Percentiles rank a stretch among this genome's conserved stretches.
These are phyloP conservation scores for Russula virescens DNA, from an alignment of 768 basidiomycete species.

Conservation along the genomic window DNA sequence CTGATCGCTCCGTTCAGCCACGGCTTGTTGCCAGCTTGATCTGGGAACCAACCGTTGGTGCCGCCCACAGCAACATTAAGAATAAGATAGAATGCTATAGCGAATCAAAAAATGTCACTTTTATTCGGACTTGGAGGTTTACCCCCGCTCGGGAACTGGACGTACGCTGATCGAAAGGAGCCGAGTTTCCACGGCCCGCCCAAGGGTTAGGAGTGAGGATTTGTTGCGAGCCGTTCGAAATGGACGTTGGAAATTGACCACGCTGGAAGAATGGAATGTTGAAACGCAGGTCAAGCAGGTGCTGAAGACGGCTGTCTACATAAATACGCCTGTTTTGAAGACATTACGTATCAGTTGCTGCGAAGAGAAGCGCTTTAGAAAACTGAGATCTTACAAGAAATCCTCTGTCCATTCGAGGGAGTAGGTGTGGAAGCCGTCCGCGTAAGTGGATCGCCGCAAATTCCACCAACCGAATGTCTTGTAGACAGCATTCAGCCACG, in stretches of 20 bases:
- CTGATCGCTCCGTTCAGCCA: constrained; percentile 65
- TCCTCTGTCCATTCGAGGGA: constrained; percentile 77
- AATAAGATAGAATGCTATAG: constrained; percentile 76
- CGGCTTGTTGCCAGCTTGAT: constrained; percentile 69
- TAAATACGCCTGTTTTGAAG: constrained; percentile 54
- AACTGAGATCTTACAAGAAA: constrained; percentile 53
- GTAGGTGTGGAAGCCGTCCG: constrained; percentile 72
- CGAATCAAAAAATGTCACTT: background rate
- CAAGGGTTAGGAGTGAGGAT: constrained; percentile 70
- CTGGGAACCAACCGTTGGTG: constrained; percentile 92
- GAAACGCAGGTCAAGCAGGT: constrained; percentile 66
- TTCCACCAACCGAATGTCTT: constrained; percentile 79
- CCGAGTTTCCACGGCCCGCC: constrained; percentile 57
- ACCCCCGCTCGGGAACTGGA: background rate
- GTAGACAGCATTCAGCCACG: constrained; percentile 39
- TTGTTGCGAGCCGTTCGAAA: constrained; percentile 54
- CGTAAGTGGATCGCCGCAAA: constrained; percentile 60
- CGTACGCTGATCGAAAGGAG: constrained; percentile 79
- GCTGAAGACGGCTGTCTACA: constrained; percentile 76
- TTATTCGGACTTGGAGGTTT: background rate
- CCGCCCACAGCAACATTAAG: constrained; percentile 81
- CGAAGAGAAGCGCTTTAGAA: background rate
- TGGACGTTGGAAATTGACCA: constrained; percentile 59
- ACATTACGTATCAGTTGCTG: constrained; percentile 18
- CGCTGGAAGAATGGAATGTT: constrained; percentile 72